Base-by-base conservation (phyloP, 2,329 filamentous ascomycete genomes). In the Colletotrichum sp. region DNA sequence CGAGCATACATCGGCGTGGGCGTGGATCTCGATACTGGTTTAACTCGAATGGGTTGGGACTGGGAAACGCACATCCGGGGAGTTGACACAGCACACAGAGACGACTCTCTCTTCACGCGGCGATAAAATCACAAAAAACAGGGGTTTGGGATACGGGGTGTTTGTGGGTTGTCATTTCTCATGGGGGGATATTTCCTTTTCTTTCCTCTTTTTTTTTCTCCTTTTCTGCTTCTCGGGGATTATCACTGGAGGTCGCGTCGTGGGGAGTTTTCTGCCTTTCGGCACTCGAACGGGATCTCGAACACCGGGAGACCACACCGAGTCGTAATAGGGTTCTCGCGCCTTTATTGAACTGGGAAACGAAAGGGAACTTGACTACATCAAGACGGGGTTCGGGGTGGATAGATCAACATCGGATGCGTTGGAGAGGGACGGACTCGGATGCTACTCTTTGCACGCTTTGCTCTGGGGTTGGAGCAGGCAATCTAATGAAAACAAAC, bases 1-100 rank as follows among this genome's bases (percentile, higher is more conserved):
- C 66, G 66, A 77, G 75, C 75, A 77, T 76, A 75, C 71, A 75
- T 75, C 22, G 71, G 75, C 75, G 75, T 77, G 71, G 71, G 75
- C 75, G 75, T 71, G 63, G 61, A 63, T 75, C 71, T 67, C 72
- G 52, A 75, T 61, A 75, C 71, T 75, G 75, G 71, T 63, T 75
- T 75, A 68, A 75, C 71, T 77, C 75, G 65, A 71, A 75, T 30
- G 61, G 75, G 61, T 75, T 71, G 72, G 72, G 71, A 73, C 59
- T 74, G 44, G 74, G 67, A 66, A 49, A 75, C 71, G 63, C 72
- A 77, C 71, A 77, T 77, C 66, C 67, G 75, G 72, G 71, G 71
- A 77, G 71, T 71, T 75, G 62, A 65, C 61, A 71, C 66, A 64
- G 44, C 59, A 77, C 75, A 71, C 52, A 61, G 69, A 22, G 65